These are phyloP conservation scores for Auricularia sp. DNA, from an alignment of 768 basidiomycete species.

Conservation along the genomic window DNA sequence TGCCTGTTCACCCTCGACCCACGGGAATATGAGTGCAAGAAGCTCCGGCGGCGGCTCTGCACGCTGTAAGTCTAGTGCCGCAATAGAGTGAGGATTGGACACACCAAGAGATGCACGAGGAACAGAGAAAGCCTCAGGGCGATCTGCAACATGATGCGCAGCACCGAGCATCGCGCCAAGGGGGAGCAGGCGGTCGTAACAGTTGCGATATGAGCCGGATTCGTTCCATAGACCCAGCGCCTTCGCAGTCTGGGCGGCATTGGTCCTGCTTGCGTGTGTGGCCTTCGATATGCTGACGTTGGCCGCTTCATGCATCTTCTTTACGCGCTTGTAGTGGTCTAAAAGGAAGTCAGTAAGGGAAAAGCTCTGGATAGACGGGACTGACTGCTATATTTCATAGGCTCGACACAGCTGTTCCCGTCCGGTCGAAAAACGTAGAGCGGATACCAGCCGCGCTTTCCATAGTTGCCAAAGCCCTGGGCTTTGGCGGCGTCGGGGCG, in stretches of 20 bases:
- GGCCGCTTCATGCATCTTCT: constrained; percentile 16
- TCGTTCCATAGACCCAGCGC: constrained; percentile 25
- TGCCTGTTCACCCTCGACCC: constrained; percentile 17
- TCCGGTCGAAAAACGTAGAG: constrained; percentile 16
- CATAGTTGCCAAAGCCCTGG: constrained; percentile 18
- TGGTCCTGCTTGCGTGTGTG: constrained; percentile 23
- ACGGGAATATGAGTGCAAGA: constrained; percentile 16
- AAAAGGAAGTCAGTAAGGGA: background rate
- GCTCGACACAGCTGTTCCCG: constrained; percentile 6
- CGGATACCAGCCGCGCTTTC: constrained; percentile 22
- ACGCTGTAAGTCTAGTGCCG: background rate
- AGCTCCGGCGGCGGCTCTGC: constrained; percentile 18
- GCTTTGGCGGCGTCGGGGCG: constrained; percentile 9
- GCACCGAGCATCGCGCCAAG: constrained; percentile 23
- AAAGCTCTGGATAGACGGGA: background rate
- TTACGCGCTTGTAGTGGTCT: constrained; percentile 23
- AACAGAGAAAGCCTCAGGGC: constrained; percentile 20
- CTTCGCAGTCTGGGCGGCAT: constrained; percentile 23
- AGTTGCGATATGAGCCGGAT: constrained; percentile 13
- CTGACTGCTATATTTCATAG: constrained; percentile 25
- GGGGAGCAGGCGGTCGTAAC: constrained; percentile 24
- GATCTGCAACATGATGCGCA: constrained; percentile 21
- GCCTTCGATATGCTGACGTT: constrained; percentile 21
- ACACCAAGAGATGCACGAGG: constrained; percentile 17
- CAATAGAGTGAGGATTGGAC: background rate